Base-by-base conservation (phyloP, 345 rosid genomes). In the Camelina sativa region DNA sequence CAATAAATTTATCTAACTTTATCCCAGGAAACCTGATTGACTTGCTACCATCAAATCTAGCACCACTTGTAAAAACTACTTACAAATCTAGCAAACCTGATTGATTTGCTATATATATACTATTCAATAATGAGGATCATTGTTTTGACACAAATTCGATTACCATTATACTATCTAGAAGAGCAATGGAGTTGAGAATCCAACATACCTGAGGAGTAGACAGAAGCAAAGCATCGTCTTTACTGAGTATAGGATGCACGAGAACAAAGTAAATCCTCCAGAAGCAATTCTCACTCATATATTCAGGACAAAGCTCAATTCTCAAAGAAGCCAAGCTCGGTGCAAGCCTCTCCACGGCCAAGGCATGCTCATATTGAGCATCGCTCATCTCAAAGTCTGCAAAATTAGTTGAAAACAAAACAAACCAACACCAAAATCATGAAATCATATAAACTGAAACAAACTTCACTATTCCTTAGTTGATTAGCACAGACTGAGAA, bases 181-280 rank as follows among this genome's bases (percentile, higher is more conserved):
- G 1, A 65, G 67, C 40, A 40, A 62, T 12, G 47, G 67, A 53
- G 11, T 35, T 7, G 50, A 65, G 62, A 52, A 65, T 3, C 65
- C 38, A 81, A 81, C 65, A 75, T 74, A 91, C 99, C 82, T 91
- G 91, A 60, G 96, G 79, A 61, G 97, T 89, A 25, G 96, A 90
- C 67, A 95, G 84, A 80, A 86, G 79, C 54, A 86, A 85, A 0
- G 96, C 89, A 72, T 90, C 91, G 19, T 82, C 71, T 78, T 89
- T 88, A 81, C 75, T 84, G 66, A 95, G 95, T 67, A 89, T 84
- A 41, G 99, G 91, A 82, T 89, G 97, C 82, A 92, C 72, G 56
- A 95, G 96, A 15, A 92, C 89, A 80, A 95, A 95, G 76, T 92
- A 95, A 67, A 95, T 91, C 78, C 86, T 90, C 98, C 98, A 95